These are phyloP conservation scores for Bipolaris oryzae DNA, from an alignment of 2,329 filamentous ascomycete genomes.

Conservation along the genomic window DNA sequence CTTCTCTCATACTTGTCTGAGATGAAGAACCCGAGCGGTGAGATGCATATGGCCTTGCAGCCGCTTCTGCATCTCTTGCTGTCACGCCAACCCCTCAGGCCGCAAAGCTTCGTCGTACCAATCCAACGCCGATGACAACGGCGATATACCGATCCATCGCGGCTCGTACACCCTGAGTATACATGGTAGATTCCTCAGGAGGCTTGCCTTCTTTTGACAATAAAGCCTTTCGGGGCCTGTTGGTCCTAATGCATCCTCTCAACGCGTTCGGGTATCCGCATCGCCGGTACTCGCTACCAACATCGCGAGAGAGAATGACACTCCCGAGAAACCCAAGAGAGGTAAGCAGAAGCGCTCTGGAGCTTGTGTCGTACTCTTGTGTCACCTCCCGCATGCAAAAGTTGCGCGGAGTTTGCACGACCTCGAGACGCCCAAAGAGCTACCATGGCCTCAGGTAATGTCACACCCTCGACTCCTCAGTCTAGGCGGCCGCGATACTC, in stretches of 20 bases:
- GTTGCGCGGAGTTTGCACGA: not conserved
- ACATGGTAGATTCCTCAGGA: not conserved
- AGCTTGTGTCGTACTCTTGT: not conserved
- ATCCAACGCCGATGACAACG: not conserved
- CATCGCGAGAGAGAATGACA: not conserved
- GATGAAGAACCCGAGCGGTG: not conserved
- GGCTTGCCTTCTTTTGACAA: not conserved
- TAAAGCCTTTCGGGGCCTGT: not conserved
- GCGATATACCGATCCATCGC: not conserved
- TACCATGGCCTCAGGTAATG: not conserved
- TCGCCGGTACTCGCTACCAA: not conserved
- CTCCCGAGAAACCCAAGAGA: not conserved
- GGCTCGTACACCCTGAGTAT: not conserved
- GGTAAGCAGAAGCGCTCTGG: not conserved
- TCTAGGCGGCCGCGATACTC: not conserved
- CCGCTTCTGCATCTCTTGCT: constrained; percentile 1
- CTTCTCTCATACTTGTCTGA: not conserved
- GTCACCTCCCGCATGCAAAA: not conserved
- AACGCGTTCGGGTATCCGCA: constrained; percentile 2
- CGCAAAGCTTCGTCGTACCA: not conserved
- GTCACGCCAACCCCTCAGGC: not conserved
- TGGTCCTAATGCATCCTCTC: not conserved
- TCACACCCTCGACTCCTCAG: not conserved
- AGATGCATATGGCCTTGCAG: constrained; percentile 1
- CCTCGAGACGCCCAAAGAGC: not conserved